A percentile compares a stretch with the other conserved stretches of the same genome.
Evolutionary conservation across 352 stramenopile species (phyloP).

Genomic region (Blastocystis sp.): DNA sequence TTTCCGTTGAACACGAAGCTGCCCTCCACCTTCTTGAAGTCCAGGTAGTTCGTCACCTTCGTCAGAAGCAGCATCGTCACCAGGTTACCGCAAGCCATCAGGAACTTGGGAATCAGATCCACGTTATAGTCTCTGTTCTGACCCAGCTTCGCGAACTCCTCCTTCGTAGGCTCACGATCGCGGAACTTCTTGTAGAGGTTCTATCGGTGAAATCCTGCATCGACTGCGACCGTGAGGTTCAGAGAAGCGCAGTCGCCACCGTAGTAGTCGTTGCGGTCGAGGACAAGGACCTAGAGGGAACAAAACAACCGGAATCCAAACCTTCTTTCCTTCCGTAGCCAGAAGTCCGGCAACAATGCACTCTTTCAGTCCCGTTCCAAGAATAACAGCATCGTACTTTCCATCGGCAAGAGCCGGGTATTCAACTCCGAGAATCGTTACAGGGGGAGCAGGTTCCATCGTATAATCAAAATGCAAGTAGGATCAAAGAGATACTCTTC

Average conservation of each 20-base stretch:
- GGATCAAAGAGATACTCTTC: background rate
- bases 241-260: slow-evolving; percentile 91
- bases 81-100: slow-evolving; percentile 98
- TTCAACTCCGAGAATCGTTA: slow-evolving; percentile 58
- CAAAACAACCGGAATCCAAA: slow-evolving; percentile 1
- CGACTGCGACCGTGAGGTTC: slow-evolving; percentile 94
- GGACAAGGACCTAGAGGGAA: slow-evolving; percentile 74
- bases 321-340: slow-evolving; percentile 80
- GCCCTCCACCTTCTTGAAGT: slow-evolving; percentile 96
- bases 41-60: slow-evolving; percentile 92
- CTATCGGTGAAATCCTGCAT: slow-evolving; percentile 55
- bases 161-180: slow-evolving; percentile 61
- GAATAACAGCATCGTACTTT: slow-evolving; percentile 97
- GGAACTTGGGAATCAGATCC: slow-evolving; percentile 98
- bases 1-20: slow-evolving; percentile 96
- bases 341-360: slow-evolving; percentile 93
- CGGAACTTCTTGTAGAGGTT: slow-evolving; percentile 66
- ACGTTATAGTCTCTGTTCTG: slow-evolving; percentile 98
- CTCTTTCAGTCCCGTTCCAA: slow-evolving; percentile 96
- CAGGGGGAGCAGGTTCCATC: slow-evolving; percentile 36
- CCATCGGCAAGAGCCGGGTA: slow-evolving; percentile 82
- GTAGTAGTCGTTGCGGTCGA: slow-evolving; percentile 97
- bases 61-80: slow-evolving; percentile 95
- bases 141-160: slow-evolving; percentile 71
- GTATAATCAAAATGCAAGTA: background rate